Conservation (phyloP, 2,329 filamentous ascomycete species). For the Phyllachora maydis region DNA sequence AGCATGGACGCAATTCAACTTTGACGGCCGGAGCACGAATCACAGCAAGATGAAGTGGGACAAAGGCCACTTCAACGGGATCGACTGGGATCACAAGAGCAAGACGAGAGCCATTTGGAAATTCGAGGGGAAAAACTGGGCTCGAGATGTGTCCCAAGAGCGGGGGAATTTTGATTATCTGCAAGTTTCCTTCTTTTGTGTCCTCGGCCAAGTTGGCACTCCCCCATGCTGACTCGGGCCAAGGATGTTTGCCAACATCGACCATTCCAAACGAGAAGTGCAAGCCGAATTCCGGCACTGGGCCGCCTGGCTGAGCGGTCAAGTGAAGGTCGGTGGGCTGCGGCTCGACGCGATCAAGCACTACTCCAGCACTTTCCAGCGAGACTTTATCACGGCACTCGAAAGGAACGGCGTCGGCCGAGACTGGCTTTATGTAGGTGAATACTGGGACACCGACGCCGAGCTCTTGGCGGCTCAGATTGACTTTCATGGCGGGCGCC, state of each 20-base stretch:
- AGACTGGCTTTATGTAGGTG: slow-evolving; percentile 44
- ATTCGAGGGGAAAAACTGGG: slow-evolving; percentile 43
- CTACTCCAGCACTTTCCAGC: slow-evolving; percentile 12
- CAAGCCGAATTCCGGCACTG: slow-evolving; percentile 11
- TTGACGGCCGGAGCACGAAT: slow-evolving; percentile 34
- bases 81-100: slow-evolving; percentile 38
- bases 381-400: slow-evolving; percentile 9
- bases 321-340: slow-evolving; percentile 11
- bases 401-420: slow-evolving; percentile 15
- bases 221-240: slow-evolving; percentile 1
- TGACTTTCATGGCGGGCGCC: slow-evolving; percentile 29
- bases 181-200: slow-evolving; percentile 5
- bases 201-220: not conserved
- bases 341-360: slow-evolving; percentile 16
- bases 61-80: slow-evolving; percentile 47
- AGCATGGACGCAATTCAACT: slow-evolving; percentile 48
- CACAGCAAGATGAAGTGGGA: slow-evolving; percentile 44
- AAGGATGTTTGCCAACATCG: slow-evolving; percentile 14
- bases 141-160: slow-evolving; percentile 28
- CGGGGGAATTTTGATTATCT: slow-evolving; percentile 38
- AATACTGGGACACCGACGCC: slow-evolving; percentile 45
- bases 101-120: slow-evolving; percentile 42
- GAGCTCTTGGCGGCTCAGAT: slow-evolving; percentile 34
- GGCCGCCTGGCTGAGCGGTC: slow-evolving; percentile 11
- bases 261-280: slow-evolving; percentile 12